Conservation (phyloP, 352 stramenopile genomes). For the Pythium utonaiense region DNA sequence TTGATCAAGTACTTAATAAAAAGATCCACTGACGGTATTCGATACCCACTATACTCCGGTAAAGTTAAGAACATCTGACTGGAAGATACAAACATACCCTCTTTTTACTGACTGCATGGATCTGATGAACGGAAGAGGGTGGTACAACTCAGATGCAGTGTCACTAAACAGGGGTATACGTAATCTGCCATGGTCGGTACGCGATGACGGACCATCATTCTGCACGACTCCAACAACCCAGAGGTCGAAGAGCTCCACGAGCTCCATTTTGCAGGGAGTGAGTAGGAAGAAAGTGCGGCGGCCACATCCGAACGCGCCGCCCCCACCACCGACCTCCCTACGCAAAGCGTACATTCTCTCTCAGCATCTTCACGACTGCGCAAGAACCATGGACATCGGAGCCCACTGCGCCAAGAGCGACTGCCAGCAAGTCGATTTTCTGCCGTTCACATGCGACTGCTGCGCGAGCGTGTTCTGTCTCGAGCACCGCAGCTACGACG, state of each 20-base stretch:
- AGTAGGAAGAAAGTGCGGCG: too few relatives aligned
- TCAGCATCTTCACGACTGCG: not conserved
- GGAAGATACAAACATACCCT: not conserved
- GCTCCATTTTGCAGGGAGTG: too few relatives aligned
- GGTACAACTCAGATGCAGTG: not conserved
- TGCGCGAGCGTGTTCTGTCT: constrained; percentile 80
- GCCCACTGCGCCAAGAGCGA: constrained; percentile 59
- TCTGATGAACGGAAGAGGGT: not conserved
- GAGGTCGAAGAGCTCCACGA: constrained; percentile 1
- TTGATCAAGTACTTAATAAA: too few relatives aligned
- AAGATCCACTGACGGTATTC: too few relatives aligned
- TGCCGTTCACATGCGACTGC: constrained; percentile 85
- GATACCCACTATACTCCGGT: too few relatives aligned
- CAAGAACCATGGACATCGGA: constrained; percentile 58
- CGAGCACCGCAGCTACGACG: constrained; percentile 76
- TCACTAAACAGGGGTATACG: constrained; percentile 9
- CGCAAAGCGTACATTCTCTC: too few relatives aligned
- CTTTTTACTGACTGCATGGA: not conserved
- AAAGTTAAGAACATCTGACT: not conserved
- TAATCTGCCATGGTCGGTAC: too few relatives aligned
- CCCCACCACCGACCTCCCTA: too few relatives aligned
- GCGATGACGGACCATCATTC: too few relatives aligned
- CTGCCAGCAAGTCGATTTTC: constrained; percentile 80
- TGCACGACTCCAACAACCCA: not conserved
- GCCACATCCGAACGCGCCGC: too few relatives aligned